A percentile compares a stretch with the other conserved stretches of the same genome.
These are phyloP conservation scores for Citrus glauca DNA, from an alignment of 345 rosid species.

Conservation along the genomic window DNA sequence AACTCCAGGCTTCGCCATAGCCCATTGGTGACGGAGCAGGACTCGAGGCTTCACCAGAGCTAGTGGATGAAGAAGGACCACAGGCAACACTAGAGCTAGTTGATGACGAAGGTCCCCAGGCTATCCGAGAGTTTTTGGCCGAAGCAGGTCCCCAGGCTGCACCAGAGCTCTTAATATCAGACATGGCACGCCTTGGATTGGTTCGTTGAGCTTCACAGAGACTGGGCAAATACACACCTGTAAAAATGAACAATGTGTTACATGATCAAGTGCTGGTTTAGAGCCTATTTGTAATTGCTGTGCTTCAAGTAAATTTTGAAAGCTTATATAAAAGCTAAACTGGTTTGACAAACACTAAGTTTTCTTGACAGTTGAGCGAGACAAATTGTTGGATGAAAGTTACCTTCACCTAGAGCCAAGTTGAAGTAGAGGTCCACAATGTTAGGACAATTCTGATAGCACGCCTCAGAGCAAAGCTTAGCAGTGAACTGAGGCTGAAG, in stretches of 20 bases:
- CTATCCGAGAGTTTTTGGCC: background rate
- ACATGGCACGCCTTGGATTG: constrained; percentile 5
- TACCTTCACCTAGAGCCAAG: constrained; percentile 36
- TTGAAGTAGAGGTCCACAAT: constrained; percentile 34
- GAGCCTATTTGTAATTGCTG: background rate
- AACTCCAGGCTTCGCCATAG: background rate
- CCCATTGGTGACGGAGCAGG: background rate
- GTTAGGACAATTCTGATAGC: constrained; percentile 26
- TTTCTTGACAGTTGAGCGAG: background rate
- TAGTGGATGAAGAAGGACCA: background rate
- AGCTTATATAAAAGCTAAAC: background rate
- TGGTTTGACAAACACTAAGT: background rate
- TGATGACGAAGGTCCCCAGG: background rate
- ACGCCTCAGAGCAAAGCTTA: constrained; percentile 29
- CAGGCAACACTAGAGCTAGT: background rate
- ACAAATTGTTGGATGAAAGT: background rate
- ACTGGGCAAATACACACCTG: constrained; percentile 10
- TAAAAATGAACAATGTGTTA: background rate
- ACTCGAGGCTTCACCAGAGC: background rate
- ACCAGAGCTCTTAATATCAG: background rate
- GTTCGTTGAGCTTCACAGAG: background rate
- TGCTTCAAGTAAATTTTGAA: background rate
- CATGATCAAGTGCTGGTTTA: background rate
- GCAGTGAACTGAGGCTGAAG: constrained; percentile 23
- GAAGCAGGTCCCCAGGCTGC: background rate